Evolutionary conservation across 2,329 filamentous ascomycete genomes (phyloP), one percentile per base, ranked within the genome.

Genomic region (Lecanosticta acicola): DNA sequence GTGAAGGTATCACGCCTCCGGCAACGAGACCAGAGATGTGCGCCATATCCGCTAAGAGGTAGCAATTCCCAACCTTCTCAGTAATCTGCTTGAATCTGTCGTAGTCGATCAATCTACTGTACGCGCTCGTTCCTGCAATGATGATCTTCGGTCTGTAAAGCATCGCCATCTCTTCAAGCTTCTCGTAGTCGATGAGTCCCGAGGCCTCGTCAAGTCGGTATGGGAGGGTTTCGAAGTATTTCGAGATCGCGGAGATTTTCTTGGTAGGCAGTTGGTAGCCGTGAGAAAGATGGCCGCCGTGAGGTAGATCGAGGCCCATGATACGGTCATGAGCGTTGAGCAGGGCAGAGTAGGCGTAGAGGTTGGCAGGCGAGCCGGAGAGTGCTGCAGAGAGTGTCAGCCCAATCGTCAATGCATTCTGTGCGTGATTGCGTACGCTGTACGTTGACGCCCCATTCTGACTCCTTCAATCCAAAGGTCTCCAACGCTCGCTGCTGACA

Each of bases 191-290:
- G 64, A 98, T 98, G 70, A 97, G 83, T 59, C 93, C 93, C 24
- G 93, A 97, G 63, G 86, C 80, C 60, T 87, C 79, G 69, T 93
- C 77, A 54, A 97, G 84, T 52, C 89, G 84, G 79, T 98, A 98
- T 45, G 93, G 93, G 72, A 98, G 84, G 49, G 93, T 98, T 79
- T 98, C 91, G 67, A 97, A 98, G 80, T 98, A 98, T 64, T 91
- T 97, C 32, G 91, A 97, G 61, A 98, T 85, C 50, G 89, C 89
- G 45, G 91, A 97, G 71, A 98, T 98, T 59, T 76, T 76, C 64
- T 71, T 74, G 43, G 84, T 84, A 2, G 93, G 88, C 16, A 87
- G 97, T 71, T 98, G 93, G 71, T 98, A 98, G 53, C 93, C 93
- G 71, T 98, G 93, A 38, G 87, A 94, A 61, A 98, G 75, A 70